These are phyloP conservation scores for Kluyveromyces marxianus DNA, from an alignment of 1,139 yeast species.

Conservation along the genomic window DNA sequence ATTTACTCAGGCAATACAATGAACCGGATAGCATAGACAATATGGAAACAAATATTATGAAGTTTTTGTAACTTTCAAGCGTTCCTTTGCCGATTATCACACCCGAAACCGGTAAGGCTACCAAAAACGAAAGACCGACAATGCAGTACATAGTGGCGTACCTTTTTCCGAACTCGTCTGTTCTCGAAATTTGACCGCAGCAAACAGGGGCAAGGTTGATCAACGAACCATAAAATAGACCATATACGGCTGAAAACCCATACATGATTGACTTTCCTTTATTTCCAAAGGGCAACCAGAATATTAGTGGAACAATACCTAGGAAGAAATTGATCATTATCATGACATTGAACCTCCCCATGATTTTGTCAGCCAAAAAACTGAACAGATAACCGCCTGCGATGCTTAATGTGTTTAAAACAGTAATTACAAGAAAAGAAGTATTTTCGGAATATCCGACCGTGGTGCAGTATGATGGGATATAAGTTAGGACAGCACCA, in stretches of 20 bases:
- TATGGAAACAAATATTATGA: constrained; percentile 35
- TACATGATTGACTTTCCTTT: constrained; percentile 18
- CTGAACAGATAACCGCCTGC: constrained; percentile 47
- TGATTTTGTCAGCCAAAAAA: constrained; percentile 37
- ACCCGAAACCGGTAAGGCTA: constrained; percentile 46
- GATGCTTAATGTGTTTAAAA: constrained; percentile 29
- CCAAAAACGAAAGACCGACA: constrained; percentile 38
- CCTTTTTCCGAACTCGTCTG: constrained; percentile 41
- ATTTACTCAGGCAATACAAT: constrained; percentile 21
- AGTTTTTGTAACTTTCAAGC: constrained; percentile 30
- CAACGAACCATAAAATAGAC: constrained; percentile 40
- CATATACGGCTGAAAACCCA: constrained; percentile 35
- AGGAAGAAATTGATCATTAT: constrained; percentile 33
- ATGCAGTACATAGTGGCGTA: constrained; percentile 43
- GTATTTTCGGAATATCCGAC: constrained; percentile 10
- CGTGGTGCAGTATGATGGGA: constrained; percentile 10
- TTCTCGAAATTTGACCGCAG: constrained; percentile 38
- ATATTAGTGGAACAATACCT: constrained; percentile 34
- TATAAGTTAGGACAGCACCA: constrained; percentile 35
- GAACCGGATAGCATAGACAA: constrained; percentile 30
- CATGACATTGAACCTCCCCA: constrained; percentile 49
- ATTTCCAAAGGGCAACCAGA: constrained; percentile 52
- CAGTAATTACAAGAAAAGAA: constrained; percentile 13
- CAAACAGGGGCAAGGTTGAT: constrained; percentile 42
- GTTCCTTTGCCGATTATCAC: constrained; percentile 38